Percentiles rank a stretch among this genome's conserved stretches.
phyloP scores from a whole-genome alignment of 2,329 filamentous ascomycete species.

The Claviceps digitariae region DNA sequence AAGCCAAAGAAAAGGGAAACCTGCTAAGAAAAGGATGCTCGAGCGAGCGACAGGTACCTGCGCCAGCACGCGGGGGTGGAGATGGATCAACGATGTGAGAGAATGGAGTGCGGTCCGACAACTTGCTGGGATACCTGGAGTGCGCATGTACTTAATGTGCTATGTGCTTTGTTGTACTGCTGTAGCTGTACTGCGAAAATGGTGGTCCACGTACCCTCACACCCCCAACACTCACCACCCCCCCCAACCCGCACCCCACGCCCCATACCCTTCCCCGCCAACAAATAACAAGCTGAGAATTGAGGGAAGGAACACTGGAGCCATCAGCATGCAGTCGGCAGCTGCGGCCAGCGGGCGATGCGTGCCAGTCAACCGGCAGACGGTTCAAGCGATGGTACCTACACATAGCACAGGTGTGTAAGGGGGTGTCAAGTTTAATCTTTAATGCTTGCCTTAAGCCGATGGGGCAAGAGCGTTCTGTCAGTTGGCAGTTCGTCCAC shows the following conservation, averaged over 20 bases:
- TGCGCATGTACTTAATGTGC: too few species aligned
- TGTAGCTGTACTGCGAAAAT: background rate
- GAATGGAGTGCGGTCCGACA: background rate
- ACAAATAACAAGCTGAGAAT: background rate
- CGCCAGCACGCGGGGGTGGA: constrained; percentile 1
- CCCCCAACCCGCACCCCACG: background rate
- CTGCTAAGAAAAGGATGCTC: constrained; percentile 4
- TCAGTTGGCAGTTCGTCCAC: background rate
- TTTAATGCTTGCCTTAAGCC: background rate
- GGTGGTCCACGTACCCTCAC: background rate
- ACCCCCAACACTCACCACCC: background rate
- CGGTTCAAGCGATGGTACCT: background rate
- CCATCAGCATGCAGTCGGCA: background rate
- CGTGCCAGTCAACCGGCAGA: background rate
- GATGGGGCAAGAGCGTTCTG: background rate
- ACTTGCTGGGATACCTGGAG: constrained; percentile 1
- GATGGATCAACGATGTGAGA: background rate
- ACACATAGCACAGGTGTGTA: background rate
- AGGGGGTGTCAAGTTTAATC: background rate
- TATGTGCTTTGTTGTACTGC: too few species aligned
- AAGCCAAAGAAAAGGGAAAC: background rate
- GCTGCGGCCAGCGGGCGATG: background rate
- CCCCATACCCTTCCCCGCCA: background rate
- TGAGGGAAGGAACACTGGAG: background rate
- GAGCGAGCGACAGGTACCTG: constrained; percentile 9